Evolutionary conservation across 306 rosid genomes (phyloP).

Genomic region (Adenanthera pavonina): DNA sequence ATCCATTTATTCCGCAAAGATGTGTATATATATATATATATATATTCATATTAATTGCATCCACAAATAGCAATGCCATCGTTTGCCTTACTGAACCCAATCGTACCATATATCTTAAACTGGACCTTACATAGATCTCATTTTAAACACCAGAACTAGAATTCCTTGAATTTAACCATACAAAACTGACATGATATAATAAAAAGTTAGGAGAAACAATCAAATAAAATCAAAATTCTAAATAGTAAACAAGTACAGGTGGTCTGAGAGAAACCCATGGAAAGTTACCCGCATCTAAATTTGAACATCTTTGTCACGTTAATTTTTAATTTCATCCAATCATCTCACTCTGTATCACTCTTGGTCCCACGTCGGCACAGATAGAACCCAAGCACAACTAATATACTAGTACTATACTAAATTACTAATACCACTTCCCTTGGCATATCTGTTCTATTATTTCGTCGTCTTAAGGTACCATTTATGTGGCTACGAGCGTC

Average conservation of each 20-base stretch:
- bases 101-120: too few species aligned
- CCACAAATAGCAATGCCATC: background rate
- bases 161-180: background rate
- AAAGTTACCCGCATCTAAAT: background rate
- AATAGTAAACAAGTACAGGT: background rate
- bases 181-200: too few species aligned
- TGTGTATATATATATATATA: too few species aligned
- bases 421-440: constrained; percentile 21
- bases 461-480: background rate
- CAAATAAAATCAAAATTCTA: background rate
- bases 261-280: background rate
- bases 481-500: constrained; percentile 34
- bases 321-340: background rate
- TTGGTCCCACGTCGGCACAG: constrained; percentile 54
- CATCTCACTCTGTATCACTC: background rate
- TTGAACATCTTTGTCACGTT: background rate
- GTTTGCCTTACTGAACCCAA: background rate
- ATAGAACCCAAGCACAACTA: constrained; percentile 26
- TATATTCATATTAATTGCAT: too few species aligned
- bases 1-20: background rate
- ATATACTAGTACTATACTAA: background rate
- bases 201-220: too few species aligned
- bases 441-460: background rate
- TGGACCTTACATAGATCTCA: too few species aligned
- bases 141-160: too few species aligned